phyloP scores from a whole-genome alignment of 495 filamentous ascomycete species.

The Xylaria nigripes region DNA sequence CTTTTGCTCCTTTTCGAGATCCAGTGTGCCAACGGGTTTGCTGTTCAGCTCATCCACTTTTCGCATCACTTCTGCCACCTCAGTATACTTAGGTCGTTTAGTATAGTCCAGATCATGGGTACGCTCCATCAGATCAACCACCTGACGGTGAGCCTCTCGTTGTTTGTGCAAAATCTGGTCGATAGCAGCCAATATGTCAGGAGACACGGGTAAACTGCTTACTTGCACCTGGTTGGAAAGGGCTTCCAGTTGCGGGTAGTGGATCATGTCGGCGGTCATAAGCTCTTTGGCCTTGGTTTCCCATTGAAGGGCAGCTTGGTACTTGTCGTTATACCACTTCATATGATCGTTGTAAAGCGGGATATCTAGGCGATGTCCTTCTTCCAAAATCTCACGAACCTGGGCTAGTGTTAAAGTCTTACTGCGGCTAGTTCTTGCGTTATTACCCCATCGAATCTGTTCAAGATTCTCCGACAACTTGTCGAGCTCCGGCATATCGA shows the following conservation, averaged over 20 bases:
- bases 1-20: slow-evolving; percentile 91
- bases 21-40: slow-evolving; percentile 81
- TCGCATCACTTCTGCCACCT: slow-evolving; percentile 83
- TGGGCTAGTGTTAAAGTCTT: slow-evolving; percentile 63
- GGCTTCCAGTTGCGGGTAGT: slow-evolving; percentile 91
- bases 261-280: slow-evolving; percentile 77
- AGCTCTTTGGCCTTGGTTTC: slow-evolving; percentile 90
- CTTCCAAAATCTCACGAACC: slow-evolving; percentile 66
- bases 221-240: slow-evolving; percentile 66
- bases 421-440: slow-evolving; percentile 55
- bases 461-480: slow-evolving; percentile 69
- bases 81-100: slow-evolving; percentile 80
- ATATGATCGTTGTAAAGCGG: slow-evolving; percentile 71
- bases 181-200: slow-evolving; percentile 71
- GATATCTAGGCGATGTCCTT: slow-evolving; percentile 67
- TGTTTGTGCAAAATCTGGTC: slow-evolving; percentile 95
- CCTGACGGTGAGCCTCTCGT: slow-evolving; percentile 84
- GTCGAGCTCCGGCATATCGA: slow-evolving; percentile 91
- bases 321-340: slow-evolving; percentile 63
- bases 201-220: slow-evolving; percentile 69
- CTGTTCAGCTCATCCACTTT: slow-evolving; percentile 80
- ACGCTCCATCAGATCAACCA: slow-evolving; percentile 67
- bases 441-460: slow-evolving; percentile 83
- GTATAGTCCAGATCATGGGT: slow-evolving; percentile 65
- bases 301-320: slow-evolving; percentile 72